Conservation (phyloP, 352 stramenopile genomes). For the Hyaloperonospora brassicae region DNA sequence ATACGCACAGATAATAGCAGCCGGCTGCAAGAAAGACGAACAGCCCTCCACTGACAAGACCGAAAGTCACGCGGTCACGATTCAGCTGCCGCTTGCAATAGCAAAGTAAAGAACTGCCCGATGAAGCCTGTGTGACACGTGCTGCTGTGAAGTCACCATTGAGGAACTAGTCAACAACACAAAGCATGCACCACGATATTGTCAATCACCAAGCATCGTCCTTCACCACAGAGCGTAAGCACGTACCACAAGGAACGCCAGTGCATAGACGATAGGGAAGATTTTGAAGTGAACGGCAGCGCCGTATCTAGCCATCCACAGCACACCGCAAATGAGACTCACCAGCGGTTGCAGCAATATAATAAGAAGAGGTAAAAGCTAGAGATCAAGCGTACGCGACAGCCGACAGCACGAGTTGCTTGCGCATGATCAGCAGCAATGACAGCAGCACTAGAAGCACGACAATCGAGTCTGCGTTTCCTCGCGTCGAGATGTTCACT, state of each 20-base stretch:
- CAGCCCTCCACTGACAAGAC: constrained; percentile 74
- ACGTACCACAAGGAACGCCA: constrained; percentile 79
- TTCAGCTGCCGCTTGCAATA: constrained; percentile 42
- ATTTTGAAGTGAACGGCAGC: constrained; percentile 97
- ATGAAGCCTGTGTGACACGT: constrained; percentile 32
- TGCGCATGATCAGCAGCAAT: constrained; percentile 77
- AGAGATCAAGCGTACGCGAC: constrained; percentile 39
- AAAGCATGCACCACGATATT: not conserved
- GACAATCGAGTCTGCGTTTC: constrained; percentile 94
- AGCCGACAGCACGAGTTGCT: constrained; percentile 61
- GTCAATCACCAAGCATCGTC: not conserved
- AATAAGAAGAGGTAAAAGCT: not conserved
- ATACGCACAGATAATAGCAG: constrained; percentile 79
- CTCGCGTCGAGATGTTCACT: constrained; percentile 98
- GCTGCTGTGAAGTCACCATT: constrained; percentile 47
- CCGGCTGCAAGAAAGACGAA: constrained; percentile 79
- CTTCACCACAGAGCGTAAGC: not conserved
- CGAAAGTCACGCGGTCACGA: constrained; percentile 83
- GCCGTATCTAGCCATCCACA: constrained; percentile 66
- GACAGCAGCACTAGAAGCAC: constrained; percentile 90
- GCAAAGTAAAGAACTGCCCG: constrained; percentile 46
- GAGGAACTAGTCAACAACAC: constrained; percentile 39
- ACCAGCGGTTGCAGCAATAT: not conserved
- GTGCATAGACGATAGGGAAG: constrained; percentile 97
- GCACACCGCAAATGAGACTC: constrained; percentile 1